Evolutionary conservation across 148 eudicot genomes (phyloP), one percentile per base, ranked within the genome.

Genomic region (Rhododendron williamsianum): DNA sequence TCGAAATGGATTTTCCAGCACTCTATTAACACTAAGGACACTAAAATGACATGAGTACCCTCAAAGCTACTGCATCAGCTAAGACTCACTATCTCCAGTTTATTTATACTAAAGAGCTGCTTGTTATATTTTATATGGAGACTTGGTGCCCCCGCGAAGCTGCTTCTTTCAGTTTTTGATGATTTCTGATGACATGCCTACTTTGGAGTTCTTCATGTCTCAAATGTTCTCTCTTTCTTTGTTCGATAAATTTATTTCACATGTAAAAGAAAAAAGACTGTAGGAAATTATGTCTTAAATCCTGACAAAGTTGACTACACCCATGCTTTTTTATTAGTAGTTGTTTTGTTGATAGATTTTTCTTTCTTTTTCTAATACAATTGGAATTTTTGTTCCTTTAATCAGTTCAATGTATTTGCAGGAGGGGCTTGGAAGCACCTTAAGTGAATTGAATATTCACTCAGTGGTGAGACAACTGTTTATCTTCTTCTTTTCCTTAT

Each of bases 381-480:
- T 81, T 74, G 72, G 67, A 46, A 76, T 46, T 38, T 63, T 52
- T 23, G 35, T 21, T 81, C 35, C 51, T 8, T 80, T 84, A 41
- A 41, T 41, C 45, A 41, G 45, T 41, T 41, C 45, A 67, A 30
- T 52, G 35, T 58, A 80, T 82, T 86, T 88, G 93, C 92, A 94
- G 98, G 93, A 91, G 86, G 93, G 84, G 76, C 90, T 89, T 58
- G 92, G 89, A 86, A 87, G 86, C 80, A 88, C 89, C 77, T 84
- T 95, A 82, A 81, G 85, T 87, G 90, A 92, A 87, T 86, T 93
- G 69, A 86, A 87, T 80, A 93, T 95, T 52, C 69, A 52, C 84
- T 86, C 98, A 36, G 98, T 95, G 94, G 98, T 95, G 91, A 88
- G 86, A 21, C 35, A 5, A 80, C 65, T 72, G 33, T 48, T 25